phyloP scores from a whole-genome alignment of 257 asterid genomes.

The Petunia axillaris region DNA sequence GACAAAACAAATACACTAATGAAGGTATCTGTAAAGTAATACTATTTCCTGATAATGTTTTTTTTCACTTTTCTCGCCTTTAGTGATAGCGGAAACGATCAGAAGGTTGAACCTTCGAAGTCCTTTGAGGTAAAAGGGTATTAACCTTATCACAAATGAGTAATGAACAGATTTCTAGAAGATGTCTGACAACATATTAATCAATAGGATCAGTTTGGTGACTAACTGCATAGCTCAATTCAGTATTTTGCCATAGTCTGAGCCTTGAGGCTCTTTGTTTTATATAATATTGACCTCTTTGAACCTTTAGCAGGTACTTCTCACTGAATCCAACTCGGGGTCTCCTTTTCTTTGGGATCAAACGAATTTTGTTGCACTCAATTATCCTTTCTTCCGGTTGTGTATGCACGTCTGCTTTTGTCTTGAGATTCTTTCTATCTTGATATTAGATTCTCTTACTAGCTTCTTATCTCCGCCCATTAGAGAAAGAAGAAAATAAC shows the following conservation, averaged over 20 bases:
- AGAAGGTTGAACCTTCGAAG: background rate
- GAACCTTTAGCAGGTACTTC: constrained; percentile 4
- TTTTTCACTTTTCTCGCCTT: background rate
- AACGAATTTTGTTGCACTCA: background rate
- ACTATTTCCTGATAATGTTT: background rate
- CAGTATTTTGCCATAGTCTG: background rate
- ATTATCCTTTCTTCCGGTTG: background rate
- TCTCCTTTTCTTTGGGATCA: background rate
- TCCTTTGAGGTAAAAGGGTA: background rate
- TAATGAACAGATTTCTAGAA: background rate
- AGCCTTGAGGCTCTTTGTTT: background rate
- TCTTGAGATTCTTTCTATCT: background rate
- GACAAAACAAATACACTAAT: no score
- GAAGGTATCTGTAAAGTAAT: background rate
- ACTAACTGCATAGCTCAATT: background rate
- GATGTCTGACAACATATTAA: background rate
- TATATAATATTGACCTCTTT: background rate
- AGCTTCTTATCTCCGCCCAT: background rate
- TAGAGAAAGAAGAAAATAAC: background rate
- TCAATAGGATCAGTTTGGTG: constrained; percentile 4
- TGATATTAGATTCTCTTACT: background rate
- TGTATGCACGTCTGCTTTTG: background rate
- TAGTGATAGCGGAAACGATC: background rate
- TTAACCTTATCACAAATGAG: background rate
- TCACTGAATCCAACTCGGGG: background rate